phyloP scores from a whole-genome alignment of 2,329 filamentous ascomycete genomes.

The Ascomycota sp. region DNA sequence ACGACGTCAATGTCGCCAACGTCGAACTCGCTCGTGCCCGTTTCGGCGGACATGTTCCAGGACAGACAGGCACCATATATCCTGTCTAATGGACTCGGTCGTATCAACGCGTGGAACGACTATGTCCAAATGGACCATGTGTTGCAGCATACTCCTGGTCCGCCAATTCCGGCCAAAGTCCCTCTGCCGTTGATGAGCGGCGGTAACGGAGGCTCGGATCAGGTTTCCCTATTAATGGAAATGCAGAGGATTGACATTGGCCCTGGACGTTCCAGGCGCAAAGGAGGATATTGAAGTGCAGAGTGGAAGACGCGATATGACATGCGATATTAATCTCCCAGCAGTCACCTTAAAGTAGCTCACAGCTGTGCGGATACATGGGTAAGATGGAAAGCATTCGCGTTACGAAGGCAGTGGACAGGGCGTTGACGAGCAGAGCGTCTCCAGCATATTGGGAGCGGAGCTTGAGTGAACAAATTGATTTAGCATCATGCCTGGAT shows the following conservation, averaged over 20 bases:
- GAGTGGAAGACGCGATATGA: too few species aligned
- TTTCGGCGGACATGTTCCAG: slow-evolving; percentile 27
- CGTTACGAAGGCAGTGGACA: too few species aligned
- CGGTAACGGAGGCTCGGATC: slow-evolving; percentile 15
- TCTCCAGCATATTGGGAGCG: too few species aligned
- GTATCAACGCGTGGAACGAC: slow-evolving; percentile 31
- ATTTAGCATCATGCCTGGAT: too few species aligned
- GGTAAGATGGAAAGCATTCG: too few species aligned
- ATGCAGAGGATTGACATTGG: slow-evolving; percentile 46
- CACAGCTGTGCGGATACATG: too few species aligned
- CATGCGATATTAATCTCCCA: too few species aligned
- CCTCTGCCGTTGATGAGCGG: slow-evolving; percentile 30
- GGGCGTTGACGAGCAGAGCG: too few species aligned
- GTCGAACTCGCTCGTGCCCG: slow-evolving; percentile 28
- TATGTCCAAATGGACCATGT: slow-evolving; percentile 29
- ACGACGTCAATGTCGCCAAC: slow-evolving; percentile 15
- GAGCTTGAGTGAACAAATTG: too few species aligned
- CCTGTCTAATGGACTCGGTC: slow-evolving; percentile 15
- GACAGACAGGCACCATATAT: slow-evolving; percentile 18
- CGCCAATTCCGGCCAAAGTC: slow-evolving; percentile 49
- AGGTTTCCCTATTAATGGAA: slow-evolving; percentile 45
- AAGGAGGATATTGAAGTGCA: slow-evolving; percentile 17
- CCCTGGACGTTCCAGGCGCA: slow-evolving; percentile 31
- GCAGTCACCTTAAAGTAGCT: too few species aligned
- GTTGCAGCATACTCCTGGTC: slow-evolving; percentile 18